Percentiles rank a stretch among this genome's conserved stretches.
These are phyloP conservation scores for Hydnum rufescens DNA, from an alignment of 768 basidiomycete genomes.

Conservation along the genomic window DNA sequence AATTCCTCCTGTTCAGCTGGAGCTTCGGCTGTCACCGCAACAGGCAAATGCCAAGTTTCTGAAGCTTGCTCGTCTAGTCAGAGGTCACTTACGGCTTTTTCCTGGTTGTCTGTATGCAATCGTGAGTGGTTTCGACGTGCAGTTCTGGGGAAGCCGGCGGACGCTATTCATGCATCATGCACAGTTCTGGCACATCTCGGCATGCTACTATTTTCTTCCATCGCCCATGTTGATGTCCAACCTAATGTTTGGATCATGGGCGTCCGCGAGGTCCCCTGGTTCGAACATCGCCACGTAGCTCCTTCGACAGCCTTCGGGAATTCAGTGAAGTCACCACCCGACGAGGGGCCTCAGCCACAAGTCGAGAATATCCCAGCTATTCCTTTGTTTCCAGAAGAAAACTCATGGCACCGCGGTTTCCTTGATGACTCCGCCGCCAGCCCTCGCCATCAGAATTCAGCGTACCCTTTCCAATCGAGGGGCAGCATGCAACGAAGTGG, in stretches of 20 bases:
- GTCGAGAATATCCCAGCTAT: too few species aligned
- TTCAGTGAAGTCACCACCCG: too few species aligned
- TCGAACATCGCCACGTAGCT: not conserved
- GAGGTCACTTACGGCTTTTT: not conserved
- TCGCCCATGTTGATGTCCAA: not conserved
- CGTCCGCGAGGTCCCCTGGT: conserved; percentile 1
- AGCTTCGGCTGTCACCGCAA: not conserved
- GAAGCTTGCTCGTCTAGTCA: not conserved
- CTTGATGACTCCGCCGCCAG: too few species aligned
- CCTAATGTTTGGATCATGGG: not conserved
- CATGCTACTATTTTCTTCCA: not conserved
- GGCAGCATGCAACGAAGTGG: too few species aligned
- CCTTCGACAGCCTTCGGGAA: not conserved
- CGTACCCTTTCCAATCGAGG: too few species aligned
- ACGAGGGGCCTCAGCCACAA: too few species aligned
- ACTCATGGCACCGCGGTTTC: too few species aligned
- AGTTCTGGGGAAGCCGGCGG: not conserved
- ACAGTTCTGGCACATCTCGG: not conserved
- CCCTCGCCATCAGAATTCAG: too few species aligned
- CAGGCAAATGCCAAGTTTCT: not conserved
- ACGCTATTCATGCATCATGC: not conserved
- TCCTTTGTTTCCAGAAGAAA: too few species aligned
- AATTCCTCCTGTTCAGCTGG: not conserved
- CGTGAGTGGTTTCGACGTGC: not conserved
- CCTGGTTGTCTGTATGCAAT: not conserved